Evolutionary conservation across 106 monocot genomes (phyloP).

Genomic region (Acorus gramineus): DNA sequence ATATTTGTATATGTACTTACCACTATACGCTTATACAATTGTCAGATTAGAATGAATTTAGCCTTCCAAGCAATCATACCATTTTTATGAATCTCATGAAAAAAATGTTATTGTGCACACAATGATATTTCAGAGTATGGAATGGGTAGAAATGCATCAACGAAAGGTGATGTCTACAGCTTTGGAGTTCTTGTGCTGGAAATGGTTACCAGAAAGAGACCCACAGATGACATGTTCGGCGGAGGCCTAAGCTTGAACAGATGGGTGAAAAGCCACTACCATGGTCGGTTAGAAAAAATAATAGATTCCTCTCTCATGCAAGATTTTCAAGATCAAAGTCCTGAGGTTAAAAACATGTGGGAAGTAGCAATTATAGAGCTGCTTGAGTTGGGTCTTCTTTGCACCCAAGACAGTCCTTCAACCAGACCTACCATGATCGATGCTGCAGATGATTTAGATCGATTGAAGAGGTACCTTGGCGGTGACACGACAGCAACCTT

Average conservation of each 20-base stretch:
- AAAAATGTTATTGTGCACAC: no score
- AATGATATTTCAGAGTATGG: conserved; percentile 18
- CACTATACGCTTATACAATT: no score
- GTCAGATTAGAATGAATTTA: no score
- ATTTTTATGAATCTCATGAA: not conserved
- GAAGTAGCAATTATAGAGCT: conserved; percentile 30
- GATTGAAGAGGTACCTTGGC: conserved; percentile 31
- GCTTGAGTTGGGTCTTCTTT: conserved; percentile 36
- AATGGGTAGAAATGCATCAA: conserved; percentile 18
- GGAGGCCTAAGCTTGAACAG: conserved; percentile 15
- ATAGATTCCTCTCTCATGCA: conserved; percentile 12
- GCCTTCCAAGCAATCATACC: not conserved
- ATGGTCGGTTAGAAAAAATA: conserved; percentile 12
- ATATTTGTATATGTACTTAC: no score
- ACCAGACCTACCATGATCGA: conserved; percentile 39
- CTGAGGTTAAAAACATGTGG: conserved; percentile 28
- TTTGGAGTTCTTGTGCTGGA: conserved; percentile 21
- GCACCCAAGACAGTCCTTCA: conserved; percentile 29
- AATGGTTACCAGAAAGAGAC: conserved; percentile 20
- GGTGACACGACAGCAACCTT: conserved; percentile 39
- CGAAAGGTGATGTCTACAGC: conserved; percentile 25
- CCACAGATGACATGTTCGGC: conserved; percentile 23
- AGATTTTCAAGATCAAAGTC: not conserved
- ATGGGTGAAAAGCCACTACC: conserved; percentile 24
- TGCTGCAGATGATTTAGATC: conserved; percentile 34